Evolutionary conservation across 257 asterid species (phyloP), one percentile per base, ranked within the genome.

Genomic region (Solanum chiquidenum): DNA sequence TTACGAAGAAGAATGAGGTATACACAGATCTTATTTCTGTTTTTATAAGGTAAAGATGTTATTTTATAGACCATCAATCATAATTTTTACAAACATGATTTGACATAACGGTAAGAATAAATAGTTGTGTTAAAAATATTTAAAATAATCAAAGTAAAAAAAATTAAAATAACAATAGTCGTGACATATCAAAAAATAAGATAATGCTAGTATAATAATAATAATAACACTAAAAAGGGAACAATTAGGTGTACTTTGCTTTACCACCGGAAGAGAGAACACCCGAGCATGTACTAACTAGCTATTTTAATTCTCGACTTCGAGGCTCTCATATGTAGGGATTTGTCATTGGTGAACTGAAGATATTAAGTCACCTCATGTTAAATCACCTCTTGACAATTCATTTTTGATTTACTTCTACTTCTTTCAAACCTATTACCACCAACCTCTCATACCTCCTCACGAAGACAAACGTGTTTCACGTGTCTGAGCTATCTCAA

Each of bases 11-110:
- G 25, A 55, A 55, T 12, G 2, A 66, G 2, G 18, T 11, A 5
- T 66, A 25, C 3, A 0, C 9, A 25, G 0, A 25, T 12, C 1
- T 66, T 12, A 66, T 3, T 6, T n/a, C 2, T 58, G 1, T 20
- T 20, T 25, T 64, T 10, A 0, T 12, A 13, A 29, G 11, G 2
- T 68, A 27, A 1, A 3, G 4, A 27, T 0, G 0, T 2, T 25
- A 64, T 66, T 12, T 2, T 0, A 25, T 66, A 66, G 4, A 12
- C 14, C 2, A 44, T 12, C 0, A 12, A 44, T n/a, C 7, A 12
- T n/a, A 2, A 23, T 5, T 1, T 62, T 10, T 62, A 11, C 12
- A 2, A 9, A 60, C 1, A 20, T 62, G 71, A 62, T 62, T 62
- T 62, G 71, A n/a, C 12, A 62, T 0, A 25, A 25, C 1, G 11